Percentiles rank a stretch among this genome's conserved stretches.
Evolutionary conservation across 345 rosid species (phyloP).

Genomic region (Citrus mangshanensis): DNA sequence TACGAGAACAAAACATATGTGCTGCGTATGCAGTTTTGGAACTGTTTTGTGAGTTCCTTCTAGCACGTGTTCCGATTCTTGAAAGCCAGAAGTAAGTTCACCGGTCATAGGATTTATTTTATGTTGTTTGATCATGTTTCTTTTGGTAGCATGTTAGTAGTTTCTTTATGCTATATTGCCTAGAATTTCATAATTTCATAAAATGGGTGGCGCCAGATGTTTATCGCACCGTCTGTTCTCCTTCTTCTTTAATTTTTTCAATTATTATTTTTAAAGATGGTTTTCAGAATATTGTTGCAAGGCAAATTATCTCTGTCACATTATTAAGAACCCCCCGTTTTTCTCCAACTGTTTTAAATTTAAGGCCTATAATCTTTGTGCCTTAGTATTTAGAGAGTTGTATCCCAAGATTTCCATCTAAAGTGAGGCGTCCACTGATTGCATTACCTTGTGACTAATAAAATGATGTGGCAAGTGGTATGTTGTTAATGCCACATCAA

Average conservation of each 20-base stretch:
- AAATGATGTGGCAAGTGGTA: neutral
- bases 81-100: slow-evolving; percentile 72
- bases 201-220: neutral
- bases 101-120: neutral
- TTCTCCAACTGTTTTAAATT: neutral
- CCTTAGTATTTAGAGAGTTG: neutral
- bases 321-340: neutral
- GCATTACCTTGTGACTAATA: neutral
- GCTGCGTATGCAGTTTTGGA: slow-evolving; percentile 87
- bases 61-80: slow-evolving; percentile 82
- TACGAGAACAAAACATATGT: slow-evolving; percentile 75
- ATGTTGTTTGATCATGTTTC: neutral
- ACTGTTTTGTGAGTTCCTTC: slow-evolving; percentile 87
- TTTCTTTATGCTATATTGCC: neutral
- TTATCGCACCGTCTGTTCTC: neutral
- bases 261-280: neutral
- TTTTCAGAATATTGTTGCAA: neutral
- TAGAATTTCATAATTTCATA: neutral
- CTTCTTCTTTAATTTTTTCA: too few relatives aligned
- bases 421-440: neutral
- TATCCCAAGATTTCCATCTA: neutral
- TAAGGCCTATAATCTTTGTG: neutral
- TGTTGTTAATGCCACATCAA: neutral
- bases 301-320: neutral
- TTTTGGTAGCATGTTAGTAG: neutral